Conservation (phyloP, 2,329 filamentous ascomycete species). For the Stagonosporopsis vannaccii region DNA sequence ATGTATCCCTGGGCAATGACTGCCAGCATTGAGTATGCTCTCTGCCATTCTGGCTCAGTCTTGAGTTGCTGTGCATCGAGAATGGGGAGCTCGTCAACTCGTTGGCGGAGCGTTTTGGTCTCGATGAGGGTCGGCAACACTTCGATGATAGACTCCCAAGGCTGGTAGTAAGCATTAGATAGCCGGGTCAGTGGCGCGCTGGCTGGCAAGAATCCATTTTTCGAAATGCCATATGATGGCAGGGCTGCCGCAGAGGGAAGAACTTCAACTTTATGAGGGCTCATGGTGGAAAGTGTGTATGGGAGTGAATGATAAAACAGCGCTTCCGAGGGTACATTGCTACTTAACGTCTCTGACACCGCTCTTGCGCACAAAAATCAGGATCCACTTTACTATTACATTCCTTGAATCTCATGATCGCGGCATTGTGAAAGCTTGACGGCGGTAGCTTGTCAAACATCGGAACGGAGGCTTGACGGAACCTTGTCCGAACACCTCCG, state of each 20-base stretch:
- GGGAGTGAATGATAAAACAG: not conserved
- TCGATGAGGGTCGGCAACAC: conserved; percentile 80
- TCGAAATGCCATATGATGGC: conserved; percentile 78
- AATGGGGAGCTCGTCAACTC: conserved; percentile 75
- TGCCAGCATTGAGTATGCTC: conserved; percentile 74
- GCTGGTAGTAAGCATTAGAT: conserved; percentile 83
- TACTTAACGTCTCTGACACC: conserved; percentile 23
- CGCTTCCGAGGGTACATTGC: conserved; percentile 9
- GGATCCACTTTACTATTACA: conserved; percentile 12
- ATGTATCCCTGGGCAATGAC: conserved; percentile 81
- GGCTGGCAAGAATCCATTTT: conserved; percentile 81
- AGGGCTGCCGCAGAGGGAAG: conserved; percentile 51
- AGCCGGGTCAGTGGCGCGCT: conserved; percentile 75
- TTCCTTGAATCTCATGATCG: conserved; percentile 16
- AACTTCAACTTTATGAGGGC: conserved; percentile 35
- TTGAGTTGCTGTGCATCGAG: conserved; percentile 76
- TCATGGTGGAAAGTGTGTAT: conserved; percentile 28
- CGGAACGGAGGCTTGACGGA: conserved; percentile 11
- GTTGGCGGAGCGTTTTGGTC: conserved; percentile 73
- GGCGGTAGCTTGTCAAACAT: conserved; percentile 4
- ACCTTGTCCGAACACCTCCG: conserved; percentile 6
- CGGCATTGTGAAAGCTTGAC: conserved; percentile 9
- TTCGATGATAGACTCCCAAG: conserved; percentile 81
- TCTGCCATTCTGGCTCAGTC: conserved; percentile 82
- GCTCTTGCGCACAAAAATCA: conserved; percentile 24